Evolutionary conservation across 1,284 basidiomycete genomes (phyloP).

Genomic region (Cryptococcus sp.): DNA sequence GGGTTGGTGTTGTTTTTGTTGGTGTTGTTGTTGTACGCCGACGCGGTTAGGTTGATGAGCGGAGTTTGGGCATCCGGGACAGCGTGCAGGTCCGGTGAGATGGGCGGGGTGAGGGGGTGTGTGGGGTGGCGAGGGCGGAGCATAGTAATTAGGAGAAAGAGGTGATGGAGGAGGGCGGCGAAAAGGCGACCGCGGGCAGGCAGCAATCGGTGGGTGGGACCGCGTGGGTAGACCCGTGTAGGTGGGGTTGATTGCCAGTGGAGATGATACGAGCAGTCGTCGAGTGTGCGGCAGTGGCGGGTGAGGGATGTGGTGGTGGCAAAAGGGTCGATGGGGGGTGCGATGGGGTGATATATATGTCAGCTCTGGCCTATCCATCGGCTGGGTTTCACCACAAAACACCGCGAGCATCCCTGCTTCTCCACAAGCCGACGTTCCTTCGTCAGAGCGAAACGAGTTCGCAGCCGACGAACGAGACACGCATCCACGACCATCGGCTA

Average conservation of each 20-base stretch:
- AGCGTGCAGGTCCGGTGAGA: constrained; percentile 11
- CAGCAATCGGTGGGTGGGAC: neutral
- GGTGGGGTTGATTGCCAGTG: neutral
- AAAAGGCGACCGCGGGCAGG: neutral
- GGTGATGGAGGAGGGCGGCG: neutral
- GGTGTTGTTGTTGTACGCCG: neutral
- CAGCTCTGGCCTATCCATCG: neutral
- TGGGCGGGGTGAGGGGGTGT: constrained; percentile 9
- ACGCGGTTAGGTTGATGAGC: neutral
- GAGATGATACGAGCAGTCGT: neutral
- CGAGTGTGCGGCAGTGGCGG: neutral
- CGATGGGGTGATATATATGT: neutral
- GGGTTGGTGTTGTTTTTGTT: neutral
- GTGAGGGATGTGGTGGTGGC: neutral
- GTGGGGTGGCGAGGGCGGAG: neutral
- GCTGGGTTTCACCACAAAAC: neutral
- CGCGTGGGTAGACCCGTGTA: no score
- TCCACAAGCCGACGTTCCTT: neutral
- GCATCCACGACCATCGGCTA: no score
- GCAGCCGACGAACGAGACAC: neutral
- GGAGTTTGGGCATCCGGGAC: neutral
- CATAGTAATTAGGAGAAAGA: neutral
- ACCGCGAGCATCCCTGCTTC: neutral
- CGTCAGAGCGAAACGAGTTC: constrained; percentile 2
- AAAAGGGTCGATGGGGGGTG: neutral